Percentiles rank a stretch among this genome's conserved stretches.
These are phyloP conservation scores for Gynandropsis gynandra DNA, from an alignment of 345 rosid species.

Conservation along the genomic window DNA sequence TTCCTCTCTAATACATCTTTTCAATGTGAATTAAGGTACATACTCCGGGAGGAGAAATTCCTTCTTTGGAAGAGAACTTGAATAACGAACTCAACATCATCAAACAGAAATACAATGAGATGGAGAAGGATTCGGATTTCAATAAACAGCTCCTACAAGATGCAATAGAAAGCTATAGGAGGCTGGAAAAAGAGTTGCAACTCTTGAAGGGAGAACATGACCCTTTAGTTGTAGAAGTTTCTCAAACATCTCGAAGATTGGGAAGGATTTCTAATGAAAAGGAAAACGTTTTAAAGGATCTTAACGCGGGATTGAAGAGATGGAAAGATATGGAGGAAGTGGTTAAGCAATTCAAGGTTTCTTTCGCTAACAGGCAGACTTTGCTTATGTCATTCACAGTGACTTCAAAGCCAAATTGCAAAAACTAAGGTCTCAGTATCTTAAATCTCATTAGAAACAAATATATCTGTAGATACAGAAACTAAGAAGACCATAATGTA, in stretches of 20 bases:
- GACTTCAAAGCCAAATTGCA: constrained; percentile 61
- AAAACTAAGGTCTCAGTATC: constrained; percentile 39
- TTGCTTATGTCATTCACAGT: constrained; percentile 45
- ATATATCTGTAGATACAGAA: no score
- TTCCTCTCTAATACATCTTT: constrained; percentile 37
- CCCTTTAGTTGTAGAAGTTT: constrained; percentile 32
- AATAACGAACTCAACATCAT: constrained; percentile 36
- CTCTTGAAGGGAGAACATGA: constrained; percentile 58
- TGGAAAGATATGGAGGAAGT: constrained; percentile 64
- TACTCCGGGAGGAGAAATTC: constrained; percentile 34
- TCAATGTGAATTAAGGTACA: constrained; percentile 52
- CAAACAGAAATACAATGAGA: constrained; percentile 39
- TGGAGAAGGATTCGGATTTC: constrained; percentile 42
- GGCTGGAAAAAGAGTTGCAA: constrained; percentile 50
- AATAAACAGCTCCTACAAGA: constrained; percentile 42
- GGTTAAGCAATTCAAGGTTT: constrained; percentile 55
- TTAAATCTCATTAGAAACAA: constrained; percentile 20
- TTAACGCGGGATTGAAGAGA: constrained; percentile 48
- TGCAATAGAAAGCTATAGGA: constrained; percentile 40
- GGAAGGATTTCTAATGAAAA: constrained; percentile 37
- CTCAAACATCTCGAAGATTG: constrained; percentile 44
- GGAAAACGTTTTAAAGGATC: constrained; percentile 55
- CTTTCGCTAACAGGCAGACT: constrained; percentile 56
- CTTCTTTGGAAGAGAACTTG: constrained; percentile 36
- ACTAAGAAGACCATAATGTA: no score